Evolutionary conservation across 306 rosid genomes (phyloP).

Genomic region (Castanea mollissima): DNA sequence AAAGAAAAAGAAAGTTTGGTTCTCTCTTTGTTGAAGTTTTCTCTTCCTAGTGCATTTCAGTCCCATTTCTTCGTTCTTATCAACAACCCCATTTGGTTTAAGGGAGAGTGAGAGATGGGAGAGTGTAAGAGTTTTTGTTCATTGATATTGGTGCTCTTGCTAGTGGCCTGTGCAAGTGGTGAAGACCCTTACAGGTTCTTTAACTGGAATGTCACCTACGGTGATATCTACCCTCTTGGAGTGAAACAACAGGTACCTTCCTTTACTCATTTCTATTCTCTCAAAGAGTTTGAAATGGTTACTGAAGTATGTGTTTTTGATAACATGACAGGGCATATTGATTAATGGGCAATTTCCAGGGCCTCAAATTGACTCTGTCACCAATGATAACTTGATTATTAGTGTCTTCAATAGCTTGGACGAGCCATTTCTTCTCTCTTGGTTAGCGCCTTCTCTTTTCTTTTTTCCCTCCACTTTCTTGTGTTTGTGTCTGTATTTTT

Average conservation of each 20-base stretch:
- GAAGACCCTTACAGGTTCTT: slow-evolving; percentile 79
- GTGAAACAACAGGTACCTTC: slow-evolving; percentile 61
- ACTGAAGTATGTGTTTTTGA: slow-evolving; percentile 15
- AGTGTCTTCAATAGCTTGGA: slow-evolving; percentile 75
- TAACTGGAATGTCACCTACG: slow-evolving; percentile 76
- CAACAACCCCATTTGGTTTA: background rate
- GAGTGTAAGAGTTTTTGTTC: slow-evolving; percentile 24
- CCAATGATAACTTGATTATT: slow-evolving; percentile 84
- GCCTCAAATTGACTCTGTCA: slow-evolving; percentile 72
- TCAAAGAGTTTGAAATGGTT: background rate
- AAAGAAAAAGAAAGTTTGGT: background rate
- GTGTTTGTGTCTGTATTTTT: background rate
- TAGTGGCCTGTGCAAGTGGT: slow-evolving; percentile 44
- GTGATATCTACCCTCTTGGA: slow-evolving; percentile 89
- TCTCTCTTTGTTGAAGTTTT: slow-evolving; percentile 10
- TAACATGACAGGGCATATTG: slow-evolving; percentile 65
- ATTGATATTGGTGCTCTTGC: slow-evolving; percentile 34
- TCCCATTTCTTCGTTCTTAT: slow-evolving; percentile 15
- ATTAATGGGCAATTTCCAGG: slow-evolving; percentile 94
- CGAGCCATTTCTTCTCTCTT: slow-evolving; percentile 82
- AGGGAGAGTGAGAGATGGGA: slow-evolving; percentile 39
- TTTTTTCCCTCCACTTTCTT: background rate
- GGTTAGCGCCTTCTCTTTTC: slow-evolving; percentile 40
- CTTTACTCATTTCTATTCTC: background rate
- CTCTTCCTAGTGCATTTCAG: background rate